Evolutionary conservation across 768 basidiomycete genomes (phyloP).

Genomic region (Auricularia heimuer): DNA sequence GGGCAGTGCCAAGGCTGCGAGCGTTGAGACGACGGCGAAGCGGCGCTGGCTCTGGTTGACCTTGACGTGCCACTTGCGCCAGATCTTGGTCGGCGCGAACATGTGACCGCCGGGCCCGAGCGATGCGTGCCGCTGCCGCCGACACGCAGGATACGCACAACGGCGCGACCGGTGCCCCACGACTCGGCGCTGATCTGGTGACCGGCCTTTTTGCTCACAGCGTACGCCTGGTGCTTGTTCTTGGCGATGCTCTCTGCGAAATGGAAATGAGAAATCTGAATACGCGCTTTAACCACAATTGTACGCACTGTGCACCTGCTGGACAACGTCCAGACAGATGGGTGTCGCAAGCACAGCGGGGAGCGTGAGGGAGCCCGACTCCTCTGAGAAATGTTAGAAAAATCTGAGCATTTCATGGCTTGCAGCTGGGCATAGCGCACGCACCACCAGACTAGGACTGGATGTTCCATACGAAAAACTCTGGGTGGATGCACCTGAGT

Average conservation of each 20-base stretch:
- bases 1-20: constrained; percentile 94
- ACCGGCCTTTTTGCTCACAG: constrained; percentile 95
- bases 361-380: constrained; percentile 80
- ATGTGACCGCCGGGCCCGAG: constrained; percentile 98
- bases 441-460: constrained; percentile 66
- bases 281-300: background rate
- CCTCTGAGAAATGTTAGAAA: constrained; percentile 36
- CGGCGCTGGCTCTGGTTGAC: constrained; percentile 99
- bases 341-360: constrained; percentile 96
- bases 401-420: background rate
- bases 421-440: constrained; percentile 11
- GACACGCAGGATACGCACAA: constrained; percentile 99
- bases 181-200: constrained; percentile 99
- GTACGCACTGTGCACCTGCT: constrained; percentile 96
- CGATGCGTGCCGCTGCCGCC: constrained; percentile 98
- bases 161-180: constrained; percentile 99
- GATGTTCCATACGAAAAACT: too few species aligned
- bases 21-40: constrained; percentile 93
- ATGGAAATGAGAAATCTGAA: constrained; percentile 9
- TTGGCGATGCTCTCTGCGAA: constrained; percentile 86
- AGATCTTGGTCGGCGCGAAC: constrained; percentile 99
- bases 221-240: constrained; percentile 95
- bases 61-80: constrained; percentile 99
- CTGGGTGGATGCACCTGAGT: too few species aligned
- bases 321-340: constrained; percentile 96